These are phyloP conservation scores for Cyanodermella asteris DNA, from an alignment of 2,329 filamentous ascomycete species.

Conservation along the genomic window DNA sequence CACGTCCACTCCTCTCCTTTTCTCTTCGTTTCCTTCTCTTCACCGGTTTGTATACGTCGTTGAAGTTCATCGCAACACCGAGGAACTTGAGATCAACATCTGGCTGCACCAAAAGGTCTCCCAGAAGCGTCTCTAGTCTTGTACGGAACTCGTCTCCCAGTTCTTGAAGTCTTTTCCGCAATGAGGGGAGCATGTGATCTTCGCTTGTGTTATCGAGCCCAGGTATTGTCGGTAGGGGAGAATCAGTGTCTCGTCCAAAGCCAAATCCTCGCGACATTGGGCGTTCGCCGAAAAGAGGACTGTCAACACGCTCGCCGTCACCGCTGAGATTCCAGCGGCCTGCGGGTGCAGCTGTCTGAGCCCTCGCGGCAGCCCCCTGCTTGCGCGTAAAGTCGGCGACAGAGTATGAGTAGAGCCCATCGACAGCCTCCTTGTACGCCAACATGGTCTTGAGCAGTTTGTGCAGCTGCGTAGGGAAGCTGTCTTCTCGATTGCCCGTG, in stretches of 20 bases:
- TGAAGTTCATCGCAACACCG: slow-evolving; percentile 97
- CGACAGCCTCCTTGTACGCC: slow-evolving; percentile 75
- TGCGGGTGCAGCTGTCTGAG: slow-evolving; percentile 38
- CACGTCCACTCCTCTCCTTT: too few species aligned
- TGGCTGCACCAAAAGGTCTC: slow-evolving; percentile 78
- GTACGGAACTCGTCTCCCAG: slow-evolving; percentile 57
- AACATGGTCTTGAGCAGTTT: slow-evolving; percentile 90
- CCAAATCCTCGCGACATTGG: slow-evolving; percentile 10
- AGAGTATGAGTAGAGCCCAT: slow-evolving; percentile 83
- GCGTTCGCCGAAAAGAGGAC: slow-evolving; percentile 16
- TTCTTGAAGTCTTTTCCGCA: slow-evolving; percentile 50
- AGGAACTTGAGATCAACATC: slow-evolving; percentile 92
- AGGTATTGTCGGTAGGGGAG: slow-evolving; percentile 23
- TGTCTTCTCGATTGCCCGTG: slow-evolving; percentile 39
- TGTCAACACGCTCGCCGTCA: slow-evolving; percentile 29
- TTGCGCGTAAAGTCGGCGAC: slow-evolving; percentile 81
- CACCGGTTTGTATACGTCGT: slow-evolving; percentile 75
- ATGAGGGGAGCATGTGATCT: slow-evolving; percentile 47
- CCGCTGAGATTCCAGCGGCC: slow-evolving; percentile 44
- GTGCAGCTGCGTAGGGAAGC: slow-evolving; percentile 76
- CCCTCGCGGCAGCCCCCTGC: slow-evolving; percentile 63
- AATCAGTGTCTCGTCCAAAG: slow-evolving; percentile 11
- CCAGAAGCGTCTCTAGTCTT: slow-evolving; percentile 59
- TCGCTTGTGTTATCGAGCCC: slow-evolving; percentile 19
- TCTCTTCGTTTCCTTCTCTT: slow-evolving; percentile 39